These are phyloP conservation scores for Kwoniella shivajii DNA, from an alignment of 1,284 basidiomycete genomes.

Conservation along the genomic window DNA sequence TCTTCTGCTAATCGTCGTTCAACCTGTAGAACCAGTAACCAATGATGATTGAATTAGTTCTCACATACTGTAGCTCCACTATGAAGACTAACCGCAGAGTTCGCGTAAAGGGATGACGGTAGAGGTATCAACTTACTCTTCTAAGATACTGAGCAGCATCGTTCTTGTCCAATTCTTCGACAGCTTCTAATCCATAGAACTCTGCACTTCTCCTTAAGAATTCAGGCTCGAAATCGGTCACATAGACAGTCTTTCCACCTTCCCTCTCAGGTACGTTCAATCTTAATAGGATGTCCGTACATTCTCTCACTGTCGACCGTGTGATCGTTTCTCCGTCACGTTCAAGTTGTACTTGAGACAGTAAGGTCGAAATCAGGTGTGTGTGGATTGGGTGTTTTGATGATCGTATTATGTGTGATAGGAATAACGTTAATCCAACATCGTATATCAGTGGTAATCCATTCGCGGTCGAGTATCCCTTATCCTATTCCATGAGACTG, in stretches of 20 bases:
- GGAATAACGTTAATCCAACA: conserved; percentile 80
- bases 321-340: conserved; percentile 90
- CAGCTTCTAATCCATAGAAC: conserved; percentile 81
- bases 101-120: background rate
- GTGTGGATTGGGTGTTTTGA: conserved; percentile 69
- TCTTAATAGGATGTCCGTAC: conserved; percentile 75
- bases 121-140: conserved; percentile 60
- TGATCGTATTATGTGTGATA: conserved; percentile 77
- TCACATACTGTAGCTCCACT: background rate
- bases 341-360: conserved; percentile 86
- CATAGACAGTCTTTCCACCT: conserved; percentile 69
- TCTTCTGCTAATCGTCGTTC: conserved; percentile 83
- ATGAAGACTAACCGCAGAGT: too few species aligned
- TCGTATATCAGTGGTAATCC: conserved; percentile 79
- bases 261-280: conserved; percentile 45
- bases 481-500: conserved; percentile 67
- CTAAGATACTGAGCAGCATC: conserved; percentile 82
- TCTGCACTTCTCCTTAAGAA: conserved; percentile 74
- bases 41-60: too few species aligned
- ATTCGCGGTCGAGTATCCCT: conserved; percentile 73
- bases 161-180: conserved; percentile 68
- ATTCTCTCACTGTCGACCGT: conserved; percentile 85
- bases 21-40: conserved; percentile 61
- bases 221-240: conserved; percentile 79
- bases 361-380: conserved; percentile 77